Conservation (phyloP, 192 early-diverging fungal species). For the Coemansia sp. region DNA sequence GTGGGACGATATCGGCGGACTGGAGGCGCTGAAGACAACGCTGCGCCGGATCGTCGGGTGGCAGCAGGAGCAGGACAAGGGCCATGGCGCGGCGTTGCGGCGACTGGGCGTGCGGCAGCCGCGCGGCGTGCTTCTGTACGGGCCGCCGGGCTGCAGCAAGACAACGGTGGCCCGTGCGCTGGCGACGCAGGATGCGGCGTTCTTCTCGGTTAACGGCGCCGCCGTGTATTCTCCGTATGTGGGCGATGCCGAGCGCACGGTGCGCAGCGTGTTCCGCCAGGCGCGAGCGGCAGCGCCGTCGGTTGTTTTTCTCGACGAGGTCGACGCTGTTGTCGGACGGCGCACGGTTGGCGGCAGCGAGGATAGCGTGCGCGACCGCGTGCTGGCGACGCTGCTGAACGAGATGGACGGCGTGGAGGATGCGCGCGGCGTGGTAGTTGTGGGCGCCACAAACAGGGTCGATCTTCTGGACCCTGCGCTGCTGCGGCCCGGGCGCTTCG, state of each 20-base stretch:
- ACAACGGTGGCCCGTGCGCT: conserved; percentile 90
- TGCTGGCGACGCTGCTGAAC: conserved; percentile 38
- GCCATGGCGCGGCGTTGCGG: conserved; percentile 64
- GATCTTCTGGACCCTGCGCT: conserved; percentile 96
- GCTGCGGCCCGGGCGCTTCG: conserved; percentile 91
- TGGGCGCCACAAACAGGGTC: conserved; percentile 98
- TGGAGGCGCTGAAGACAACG: conserved; percentile 74
- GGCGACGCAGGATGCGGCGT: conserved; percentile 72
- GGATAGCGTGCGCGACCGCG: conserved; percentile 39
- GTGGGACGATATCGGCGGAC: conserved; percentile 90
- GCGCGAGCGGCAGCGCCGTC: conserved; percentile 79
- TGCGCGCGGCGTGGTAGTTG: conserved; percentile 92
- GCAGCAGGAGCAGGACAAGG: conserved; percentile 64
- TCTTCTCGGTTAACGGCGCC: conserved; percentile 64
- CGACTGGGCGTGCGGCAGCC: conserved; percentile 80
- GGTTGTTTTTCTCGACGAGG: conserved; percentile 95
- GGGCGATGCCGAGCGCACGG: conserved; percentile 33
- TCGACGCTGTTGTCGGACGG: conserved; percentile 94
- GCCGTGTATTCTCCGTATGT: conserved; percentile 36
- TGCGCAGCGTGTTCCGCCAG: conserved; percentile 76
- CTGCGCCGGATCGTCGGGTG: conserved; percentile 86
- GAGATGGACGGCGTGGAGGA: conserved; percentile 94
- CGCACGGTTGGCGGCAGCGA: conserved; percentile 60
- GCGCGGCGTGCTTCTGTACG: conserved; percentile 90
- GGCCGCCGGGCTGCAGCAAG: conserved; percentile 97